Conservation (phyloP, 768 basidiomycete genomes). For the Lentinula lateritia region DNA sequence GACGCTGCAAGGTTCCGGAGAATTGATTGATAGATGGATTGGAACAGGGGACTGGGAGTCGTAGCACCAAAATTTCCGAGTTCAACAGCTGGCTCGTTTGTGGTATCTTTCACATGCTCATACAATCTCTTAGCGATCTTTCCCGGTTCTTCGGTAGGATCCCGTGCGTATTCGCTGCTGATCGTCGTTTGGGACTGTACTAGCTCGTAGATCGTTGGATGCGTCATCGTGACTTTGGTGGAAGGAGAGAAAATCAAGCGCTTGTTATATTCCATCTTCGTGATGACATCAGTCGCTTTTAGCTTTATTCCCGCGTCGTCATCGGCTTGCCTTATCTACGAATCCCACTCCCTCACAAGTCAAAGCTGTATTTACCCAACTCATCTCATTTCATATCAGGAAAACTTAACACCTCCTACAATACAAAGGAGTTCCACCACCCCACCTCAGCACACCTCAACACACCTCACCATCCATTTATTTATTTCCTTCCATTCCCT, state of each 20-base stretch:
- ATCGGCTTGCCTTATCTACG: no score
- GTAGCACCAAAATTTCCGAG: constrained; percentile 23
- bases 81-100: background rate
- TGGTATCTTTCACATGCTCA: constrained; percentile 12
- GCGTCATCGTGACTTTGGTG: background rate
- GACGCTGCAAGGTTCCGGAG: constrained; percentile 45
- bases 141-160: background rate
- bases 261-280: no score
- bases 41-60: constrained; percentile 51
- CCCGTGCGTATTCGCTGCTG: constrained; percentile 6
- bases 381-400: no score
- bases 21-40: constrained; percentile 44
- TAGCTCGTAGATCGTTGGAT: constrained; percentile 8
- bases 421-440: no score
- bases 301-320: no score
- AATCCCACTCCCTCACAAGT: no score
- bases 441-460: no score
- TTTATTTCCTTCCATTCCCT: no score
- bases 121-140: constrained; percentile 19
- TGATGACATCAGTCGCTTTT: no score
- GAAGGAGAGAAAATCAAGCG: background rate
- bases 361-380: no score
- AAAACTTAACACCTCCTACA: no score
- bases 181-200: constrained; percentile 15
- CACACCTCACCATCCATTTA: no score